Conservation (phyloP, 1,139 yeast species). For the Hyphopichia buzzinii region DNA sequence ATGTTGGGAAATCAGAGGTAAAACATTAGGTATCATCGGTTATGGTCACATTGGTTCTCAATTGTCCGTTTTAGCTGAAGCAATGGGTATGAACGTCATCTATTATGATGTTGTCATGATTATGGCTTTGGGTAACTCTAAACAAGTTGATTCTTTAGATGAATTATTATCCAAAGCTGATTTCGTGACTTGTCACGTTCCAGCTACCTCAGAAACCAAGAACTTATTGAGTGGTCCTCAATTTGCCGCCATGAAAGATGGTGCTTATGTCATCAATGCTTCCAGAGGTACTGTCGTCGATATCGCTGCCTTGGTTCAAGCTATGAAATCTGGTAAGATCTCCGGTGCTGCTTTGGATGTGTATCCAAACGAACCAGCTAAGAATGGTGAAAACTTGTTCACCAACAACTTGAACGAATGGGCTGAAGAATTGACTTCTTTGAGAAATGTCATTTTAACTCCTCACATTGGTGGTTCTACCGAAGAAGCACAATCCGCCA, state of each 20-base stretch:
- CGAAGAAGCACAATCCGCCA: constrained; percentile 97
- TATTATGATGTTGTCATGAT: constrained; percentile 91
- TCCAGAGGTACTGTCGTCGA: constrained; percentile 98
- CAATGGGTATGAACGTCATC: constrained; percentile 96
- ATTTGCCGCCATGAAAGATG: constrained; percentile 94
- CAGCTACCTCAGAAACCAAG: constrained; percentile 90
- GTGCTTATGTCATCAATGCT: constrained; percentile 91
- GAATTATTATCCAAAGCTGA: constrained; percentile 81
- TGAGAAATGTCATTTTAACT: constrained; percentile 87
- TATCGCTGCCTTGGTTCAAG: constrained; percentile 87
- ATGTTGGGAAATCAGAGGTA: constrained; percentile 99
- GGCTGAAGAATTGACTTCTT: constrained; percentile 77
- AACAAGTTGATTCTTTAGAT: constrained; percentile 82
- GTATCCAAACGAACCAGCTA: constrained; percentile 96
- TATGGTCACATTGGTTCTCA: constrained; percentile 99
- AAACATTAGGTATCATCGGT: constrained; percentile 94
- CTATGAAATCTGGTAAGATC: constrained; percentile 87
- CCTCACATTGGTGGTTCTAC: constrained; percentile 99
- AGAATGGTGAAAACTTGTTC: constrained; percentile 86
- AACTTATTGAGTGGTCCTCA: constrained; percentile 88
- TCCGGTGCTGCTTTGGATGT: constrained; percentile 99
- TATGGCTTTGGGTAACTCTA: constrained; percentile 96
- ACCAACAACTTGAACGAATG: constrained; percentile 70
- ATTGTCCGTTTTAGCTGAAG: constrained; percentile 93
- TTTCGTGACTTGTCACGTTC: constrained; percentile 91